Base-by-base conservation (phyloP, 179 eudicot genomes). In the Silene noctiflora region DNA sequence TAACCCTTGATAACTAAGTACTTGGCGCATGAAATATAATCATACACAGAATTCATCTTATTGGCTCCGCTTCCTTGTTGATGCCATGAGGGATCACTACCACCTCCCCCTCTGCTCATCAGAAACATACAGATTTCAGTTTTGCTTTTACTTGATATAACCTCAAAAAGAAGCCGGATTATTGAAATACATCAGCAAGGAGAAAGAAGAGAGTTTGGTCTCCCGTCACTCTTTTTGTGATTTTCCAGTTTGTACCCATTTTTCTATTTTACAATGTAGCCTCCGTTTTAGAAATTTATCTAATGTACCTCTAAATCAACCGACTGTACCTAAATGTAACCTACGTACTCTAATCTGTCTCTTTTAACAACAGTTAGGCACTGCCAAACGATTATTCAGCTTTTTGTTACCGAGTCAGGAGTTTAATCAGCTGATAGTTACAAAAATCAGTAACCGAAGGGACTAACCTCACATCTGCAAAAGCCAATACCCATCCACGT, bases 401-500 rank as follows among this genome's bases (percentile, higher is more conserved):
- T 1, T 9, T 42, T 42, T 42, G 13, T 10, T 42, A 53, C 59
- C 1, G 19, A 17, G 59, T 16, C 13, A 53, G 13, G 59, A 14
- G 19, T 14, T 53, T 53, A 53, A 53, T 14, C 59, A 53, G 59
- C n/a, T 4, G 19, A 53, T 17, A 53, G 59, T 53, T 16, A 13
- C 17, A 53, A 53, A 53, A 53, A 48, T 44, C 66, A 58, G 48
- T 29, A 17, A 78, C 33, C 60, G 19, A 6, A 59, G 20, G 75
- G 75, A 77, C 91, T 58, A 59, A 94, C 98, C 98, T 93, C 69
- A 95, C 99, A 89, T 95, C 99, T 76, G 99, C 96, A 88, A 91
- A 91, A 67, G 95, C 97, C 20, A 95, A 78, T 68, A 89, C 87
- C 99, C 99, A 95, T 75, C 99, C 99, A 79, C 93, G 93, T 78